phyloP scores from a whole-genome alignment of 805 yeast genomes.

The Maudiozyma bulderi region DNA sequence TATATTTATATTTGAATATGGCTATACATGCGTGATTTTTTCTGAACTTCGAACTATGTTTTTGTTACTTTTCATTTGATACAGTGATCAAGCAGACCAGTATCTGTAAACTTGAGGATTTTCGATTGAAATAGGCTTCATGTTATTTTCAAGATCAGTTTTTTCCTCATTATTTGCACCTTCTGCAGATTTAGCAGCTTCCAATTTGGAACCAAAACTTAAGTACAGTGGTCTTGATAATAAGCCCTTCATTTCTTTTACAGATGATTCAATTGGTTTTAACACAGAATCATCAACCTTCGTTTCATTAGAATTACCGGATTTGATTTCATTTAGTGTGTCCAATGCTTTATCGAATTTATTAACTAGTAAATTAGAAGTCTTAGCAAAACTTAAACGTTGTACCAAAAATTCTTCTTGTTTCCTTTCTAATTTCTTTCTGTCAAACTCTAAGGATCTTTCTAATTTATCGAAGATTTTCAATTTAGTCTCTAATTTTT shows the following conservation, averaged over 20 bases:
- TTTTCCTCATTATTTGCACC: neutral
- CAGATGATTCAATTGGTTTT: constrained; percentile 9
- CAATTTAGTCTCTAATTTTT: constrained; percentile 56
- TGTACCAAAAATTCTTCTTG: constrained; percentile 62
- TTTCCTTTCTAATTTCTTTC: constrained; percentile 47
- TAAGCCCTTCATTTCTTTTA: constrained; percentile 20
- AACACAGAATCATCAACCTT: constrained; percentile 6
- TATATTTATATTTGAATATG: neutral
- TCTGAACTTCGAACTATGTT: neutral
- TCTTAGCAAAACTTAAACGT: constrained; percentile 53
- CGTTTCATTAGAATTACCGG: constrained; percentile 10
- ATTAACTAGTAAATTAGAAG: constrained; percentile 40
- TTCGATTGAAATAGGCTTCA: constrained; percentile 50
- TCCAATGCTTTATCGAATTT: constrained; percentile 25
- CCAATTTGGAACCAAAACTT: constrained; percentile 16
- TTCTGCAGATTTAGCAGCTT: neutral
- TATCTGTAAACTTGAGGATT: constrained; percentile 55
- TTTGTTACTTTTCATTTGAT: neutral
- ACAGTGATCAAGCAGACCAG: constrained; percentile 44
- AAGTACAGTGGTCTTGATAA: constrained; percentile 26
- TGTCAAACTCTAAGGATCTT: constrained; percentile 54
- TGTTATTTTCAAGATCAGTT: constrained; percentile 25
- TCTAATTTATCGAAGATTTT: constrained; percentile 51
- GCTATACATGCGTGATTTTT: neutral
- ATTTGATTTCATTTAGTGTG: constrained; percentile 7